Conservation (phyloP, 1,284 basidiomycete species). For the Cutaneotrichosporon spelunceum region DNA sequence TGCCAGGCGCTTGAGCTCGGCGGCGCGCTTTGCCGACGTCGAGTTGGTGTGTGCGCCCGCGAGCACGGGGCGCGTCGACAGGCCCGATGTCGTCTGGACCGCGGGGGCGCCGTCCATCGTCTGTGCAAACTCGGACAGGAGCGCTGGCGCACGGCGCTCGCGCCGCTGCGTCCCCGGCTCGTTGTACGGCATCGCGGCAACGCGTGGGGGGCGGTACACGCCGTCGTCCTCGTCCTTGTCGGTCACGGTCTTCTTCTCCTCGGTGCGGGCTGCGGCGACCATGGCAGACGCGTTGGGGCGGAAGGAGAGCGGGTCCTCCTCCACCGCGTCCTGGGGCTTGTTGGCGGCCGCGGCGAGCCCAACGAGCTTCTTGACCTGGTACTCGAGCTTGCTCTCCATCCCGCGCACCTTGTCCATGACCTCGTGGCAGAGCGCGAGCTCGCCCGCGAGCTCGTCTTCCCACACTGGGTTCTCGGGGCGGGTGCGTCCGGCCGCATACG, state of each 20-base stretch:
- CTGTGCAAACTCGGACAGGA: conserved; percentile 59
- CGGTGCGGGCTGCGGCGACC: conserved; percentile 27
- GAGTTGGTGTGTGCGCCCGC: conserved; percentile 54
- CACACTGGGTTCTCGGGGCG: conserved; percentile 14
- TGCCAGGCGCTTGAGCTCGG: conserved; percentile 70
- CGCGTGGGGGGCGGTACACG: conserved; percentile 85
- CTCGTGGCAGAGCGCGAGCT: conserved; percentile 49
- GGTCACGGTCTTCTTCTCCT: conserved; percentile 35
- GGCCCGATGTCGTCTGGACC: conserved; percentile 75
- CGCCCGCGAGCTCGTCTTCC: conserved; percentile 36
- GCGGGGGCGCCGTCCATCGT: conserved; percentile 59
- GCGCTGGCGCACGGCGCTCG: conserved; percentile 67
- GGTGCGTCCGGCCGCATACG: conserved; percentile 21
- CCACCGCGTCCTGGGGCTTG: conserved; percentile 53
- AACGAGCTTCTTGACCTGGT: conserved; percentile 93
- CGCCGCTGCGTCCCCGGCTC: conserved; percentile 55
- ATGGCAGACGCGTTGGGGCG: conserved; percentile 69
- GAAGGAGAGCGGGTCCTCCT: conserved; percentile 83
- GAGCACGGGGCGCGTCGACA: conserved; percentile 53
- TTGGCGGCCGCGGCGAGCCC: conserved; percentile 63
- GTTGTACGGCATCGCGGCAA: conserved; percentile 87
- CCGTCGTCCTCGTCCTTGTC: conserved; percentile 50
- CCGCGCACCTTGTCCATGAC: conserved; percentile 56
- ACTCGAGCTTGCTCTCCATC: conserved; percentile 80
- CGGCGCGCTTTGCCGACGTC: conserved; percentile 53